Base-by-base conservation (phyloP, 2,329 filamentous ascomycete genomes). In the Aspergillus candidus region DNA sequence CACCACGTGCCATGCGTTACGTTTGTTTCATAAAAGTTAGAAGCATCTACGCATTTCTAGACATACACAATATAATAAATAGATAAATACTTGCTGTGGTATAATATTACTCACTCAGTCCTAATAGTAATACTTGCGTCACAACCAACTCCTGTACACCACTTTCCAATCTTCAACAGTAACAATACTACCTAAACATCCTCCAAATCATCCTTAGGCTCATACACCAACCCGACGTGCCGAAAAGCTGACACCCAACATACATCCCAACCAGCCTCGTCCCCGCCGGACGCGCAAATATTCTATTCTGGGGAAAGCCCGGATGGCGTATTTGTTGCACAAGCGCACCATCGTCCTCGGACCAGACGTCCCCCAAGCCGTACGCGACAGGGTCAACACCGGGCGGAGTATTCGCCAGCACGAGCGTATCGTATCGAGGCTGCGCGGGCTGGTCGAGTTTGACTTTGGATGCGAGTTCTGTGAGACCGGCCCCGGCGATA, bases 151-250 rank as follows among this genome's bases (percentile, higher is more conserved):
- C 18, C 18, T 18, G 18, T 18, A 18, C 18, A 18, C 18, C 6
- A 18, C 18, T 18, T 18, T 4, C 18, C 18, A 18, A 18, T 18
- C 18, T 4, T 5, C 18, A 4, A 4, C 18, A 18, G 18, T 18
- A 18, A 6, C 18, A 18, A 18, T 18, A 18, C 18, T 4, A 18
- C 15, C 15, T 15, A 18, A 18, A 5, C 3, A 27, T 35, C 35
- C n/a, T 31, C 11, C 18, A 18, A 18, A 18, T 4, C 7, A 27
- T 35, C 35, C n/a, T 31, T 8, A 11, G 36, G 39, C n/a, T 44
- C 44, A 14, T 50, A 47, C 31, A 47, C 38, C 5, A 32, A 41
- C 12, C 47, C 44, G 15, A 44, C 7, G 22, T 5, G 29, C n/a
- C 29, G 36, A 10, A 50, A 30, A 1, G 12, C 17, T 35, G 41